Conservation (phyloP, 176 grass and related monocot species). For the Coix lacrymajobi region DNA sequence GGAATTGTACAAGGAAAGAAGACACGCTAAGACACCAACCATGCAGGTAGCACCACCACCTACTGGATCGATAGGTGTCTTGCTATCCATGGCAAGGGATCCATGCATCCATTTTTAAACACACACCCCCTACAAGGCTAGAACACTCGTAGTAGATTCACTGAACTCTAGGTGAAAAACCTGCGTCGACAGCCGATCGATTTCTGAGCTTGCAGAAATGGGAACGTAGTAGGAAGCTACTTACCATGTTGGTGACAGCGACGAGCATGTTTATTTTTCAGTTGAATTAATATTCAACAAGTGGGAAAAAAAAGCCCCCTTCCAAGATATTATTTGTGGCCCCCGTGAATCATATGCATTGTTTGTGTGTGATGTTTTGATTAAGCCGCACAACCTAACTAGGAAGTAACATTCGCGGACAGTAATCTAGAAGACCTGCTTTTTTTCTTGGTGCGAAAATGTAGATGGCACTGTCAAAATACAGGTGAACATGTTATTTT, state of each 20-base stretch:
- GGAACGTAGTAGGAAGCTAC: constrained; percentile 7
- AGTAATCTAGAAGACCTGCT: constrained; percentile 8
- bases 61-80: constrained; percentile 34
- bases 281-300: background rate
- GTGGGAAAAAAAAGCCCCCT: background rate
- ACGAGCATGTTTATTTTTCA: background rate
- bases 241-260: constrained; percentile 26
- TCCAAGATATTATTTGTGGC: background rate
- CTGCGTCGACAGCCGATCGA: constrained; percentile 5
- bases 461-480: background rate
- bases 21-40: constrained; percentile 45
- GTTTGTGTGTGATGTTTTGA: constrained; percentile 18
- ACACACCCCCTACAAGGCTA: background rate
- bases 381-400: constrained; percentile 42
- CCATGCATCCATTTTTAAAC: constrained; percentile 22
- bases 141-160: background rate
- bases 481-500: background rate
- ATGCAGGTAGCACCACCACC: constrained; percentile 36
- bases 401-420: background rate
- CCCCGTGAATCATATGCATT: constrained; percentile 25
- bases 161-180: constrained; percentile 10
- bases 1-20: constrained; percentile 38
- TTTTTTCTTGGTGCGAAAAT: background rate
- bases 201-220: constrained; percentile 19
- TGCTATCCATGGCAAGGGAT: constrained; percentile 42